Base-by-base conservation (phyloP, 345 rosid species). In the Firmiana major region DNA sequence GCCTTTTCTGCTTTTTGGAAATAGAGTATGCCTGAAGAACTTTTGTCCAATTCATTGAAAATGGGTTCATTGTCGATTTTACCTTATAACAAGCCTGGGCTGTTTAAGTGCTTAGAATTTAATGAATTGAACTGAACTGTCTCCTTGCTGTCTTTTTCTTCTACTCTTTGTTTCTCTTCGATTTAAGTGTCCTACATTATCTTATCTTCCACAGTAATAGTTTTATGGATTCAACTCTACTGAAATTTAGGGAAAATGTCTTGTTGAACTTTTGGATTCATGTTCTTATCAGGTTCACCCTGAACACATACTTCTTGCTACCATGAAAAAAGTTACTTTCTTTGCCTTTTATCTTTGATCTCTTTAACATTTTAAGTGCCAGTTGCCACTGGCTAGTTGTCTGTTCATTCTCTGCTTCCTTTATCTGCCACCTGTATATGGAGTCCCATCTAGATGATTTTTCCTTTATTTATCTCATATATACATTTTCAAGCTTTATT, bases 71-170 rank as follows among this genome's bases (percentile, higher is more conserved):
- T 5, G 2, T n/a, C 49, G 26, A 40, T 40, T 63, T 63, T 34
- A 36, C 68, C 46, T 63, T 6, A 2, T 34, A 16, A 62, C 2
- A n/a, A 28, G n/a, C 19, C 65, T 28, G 31, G 31, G 34, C 36
- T 59, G n/a, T 36, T 36, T 63, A 36, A 22, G 22, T 34, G 68
- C 68, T 34, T 36, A 34, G 12, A 63, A n/a, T 38, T 49, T 40
- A 38, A 11, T 65, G 6, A 19, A 17, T 65, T 12, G 24, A 69
- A 26, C 6, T 12, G 24, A 69, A 26, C 6, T 36, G 6, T 38
- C 28, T 40, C 15, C 49, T 65, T 40, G 49, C 12, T 65, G 51
- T 83, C 92, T 8, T 57, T 19, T 21, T 57, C 10, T n/a, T 54
- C 10, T 54, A 2, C 40, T 40, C 7, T 40, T 40, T 8, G 6